Base-by-base conservation (phyloP, 192 early-diverging fungal species). In the Diversispora eburnea region DNA sequence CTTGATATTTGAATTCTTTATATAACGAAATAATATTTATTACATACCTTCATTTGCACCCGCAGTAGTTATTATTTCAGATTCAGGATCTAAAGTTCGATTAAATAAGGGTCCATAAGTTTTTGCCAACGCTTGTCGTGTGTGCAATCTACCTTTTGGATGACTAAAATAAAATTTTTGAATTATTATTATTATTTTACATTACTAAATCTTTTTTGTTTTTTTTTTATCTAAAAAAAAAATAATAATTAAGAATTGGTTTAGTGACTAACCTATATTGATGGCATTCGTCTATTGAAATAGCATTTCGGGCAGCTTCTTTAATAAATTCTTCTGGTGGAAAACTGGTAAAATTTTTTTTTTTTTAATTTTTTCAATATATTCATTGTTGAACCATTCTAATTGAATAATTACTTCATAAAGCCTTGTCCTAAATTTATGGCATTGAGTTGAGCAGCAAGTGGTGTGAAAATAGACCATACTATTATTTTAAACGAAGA, bases 351-450 rank as follows among this genome's bases (percentile, higher is more conserved):
- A 60, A 62, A 1, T 33, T 33, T 33, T 33, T 33, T 33, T 33
- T 33, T 33, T 33, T 33, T 33, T 33, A 33, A 2, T 33, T 33
- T 33, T 58, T 9, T 5, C 39, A 43, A 73, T 20, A 9, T 55
- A 39, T 69, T 6, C 45, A 9, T 43, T 39, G 7, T 64, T 76
- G 15, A 47, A 9, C n/a, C 45, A n/a, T 20, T 13, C 52, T 58
- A 52, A 19, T 5, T 15, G 9, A 57, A 3, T 19, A 41, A 68
- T 69, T 86, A 86, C 86, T 88, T 88, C 91, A 91, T 91, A 61
- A 85, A 92, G 1, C 88, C 93, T 80, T 98, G 96, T 2, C 96
- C 96, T 15, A 97, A 85, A 82, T 98, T 97, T 76, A 96, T 93
- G 6, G 96, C 94, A 48, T 88, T 85, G 66, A 92, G 88, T 68